These are phyloP conservation scores for Chloranthus sessilifolius DNA, from an alignment of 164 flowering plant genomes.

Conservation along the genomic window DNA sequence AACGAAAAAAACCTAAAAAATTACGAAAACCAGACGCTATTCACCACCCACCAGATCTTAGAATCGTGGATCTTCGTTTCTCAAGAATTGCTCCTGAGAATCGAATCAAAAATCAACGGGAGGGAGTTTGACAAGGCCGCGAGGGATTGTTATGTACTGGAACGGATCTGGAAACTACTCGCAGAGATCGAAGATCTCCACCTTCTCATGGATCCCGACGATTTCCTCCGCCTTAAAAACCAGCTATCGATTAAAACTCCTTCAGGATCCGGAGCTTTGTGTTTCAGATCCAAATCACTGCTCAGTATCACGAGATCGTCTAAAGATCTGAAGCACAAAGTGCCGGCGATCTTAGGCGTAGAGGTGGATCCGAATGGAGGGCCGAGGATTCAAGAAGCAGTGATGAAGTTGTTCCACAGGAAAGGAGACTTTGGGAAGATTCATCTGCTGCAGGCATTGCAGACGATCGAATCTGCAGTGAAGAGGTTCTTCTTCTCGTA, in stretches of 20 bases:
- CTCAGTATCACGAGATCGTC: slow-evolving; percentile 44
- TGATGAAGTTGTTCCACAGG: slow-evolving; percentile 61
- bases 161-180: slow-evolving; percentile 67
- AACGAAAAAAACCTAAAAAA: slow-evolving; percentile 34
- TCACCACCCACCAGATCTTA: slow-evolving; percentile 60
- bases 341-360: slow-evolving; percentile 68
- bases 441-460: slow-evolving; percentile 70
- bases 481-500: slow-evolving; percentile 72
- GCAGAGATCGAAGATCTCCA: slow-evolving; percentile 60
- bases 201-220: slow-evolving; percentile 76
- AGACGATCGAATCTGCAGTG: slow-evolving; percentile 64
- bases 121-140: slow-evolving; percentile 37
- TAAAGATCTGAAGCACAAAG: slow-evolving; percentile 68
- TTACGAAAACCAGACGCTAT: slow-evolving; percentile 54
- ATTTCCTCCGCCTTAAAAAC: slow-evolving; percentile 59
- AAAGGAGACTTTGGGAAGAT: slow-evolving; percentile 41
- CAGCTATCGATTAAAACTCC: slow-evolving; percentile 45
- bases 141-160: slow-evolving; percentile 54
- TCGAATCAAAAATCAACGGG: slow-evolving; percentile 29
- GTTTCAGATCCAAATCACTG: slow-evolving; percentile 62
- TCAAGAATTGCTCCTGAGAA: slow-evolving; percentile 34
- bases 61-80: slow-evolving; percentile 63
- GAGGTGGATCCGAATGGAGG: slow-evolving; percentile 93
- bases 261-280: slow-evolving; percentile 46
- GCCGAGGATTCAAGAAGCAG: slow-evolving; percentile 89